These are phyloP conservation scores for Brassica napus DNA, from an alignment of 345 rosid species.

Conservation along the genomic window DNA sequence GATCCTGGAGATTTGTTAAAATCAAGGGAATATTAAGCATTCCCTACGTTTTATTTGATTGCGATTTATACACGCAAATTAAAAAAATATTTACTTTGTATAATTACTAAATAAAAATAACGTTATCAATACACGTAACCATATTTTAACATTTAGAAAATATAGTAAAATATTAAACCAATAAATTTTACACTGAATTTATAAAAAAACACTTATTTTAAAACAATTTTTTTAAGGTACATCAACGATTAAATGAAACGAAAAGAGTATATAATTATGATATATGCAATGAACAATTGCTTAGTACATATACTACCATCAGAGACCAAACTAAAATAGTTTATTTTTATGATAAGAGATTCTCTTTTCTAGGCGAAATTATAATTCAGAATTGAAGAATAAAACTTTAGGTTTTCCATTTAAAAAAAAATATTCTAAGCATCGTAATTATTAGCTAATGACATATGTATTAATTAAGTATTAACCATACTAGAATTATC, in stretches of 20 bases:
- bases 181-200: no score
- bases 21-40: not conserved
- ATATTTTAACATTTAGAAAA: no score
- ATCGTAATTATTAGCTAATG: not conserved
- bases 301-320: not conserved
- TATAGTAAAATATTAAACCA: no score
- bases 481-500: not conserved
- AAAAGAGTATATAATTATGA: not conserved
- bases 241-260: no score
- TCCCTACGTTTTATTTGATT: no score
- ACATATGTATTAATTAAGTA: not conserved
- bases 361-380: not conserved
- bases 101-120: no score
- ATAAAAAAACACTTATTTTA: no score
- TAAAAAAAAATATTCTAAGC: not conserved
- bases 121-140: no score
- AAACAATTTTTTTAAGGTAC: no score
- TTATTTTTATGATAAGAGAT: not conserved
- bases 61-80: no score
- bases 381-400: not conserved
- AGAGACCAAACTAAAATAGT: not conserved
- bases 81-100: no score
- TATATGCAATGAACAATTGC: not conserved
- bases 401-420: not conserved
- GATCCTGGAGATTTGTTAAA: conserved; percentile 9